Evolutionary conservation across 495 filamentous ascomycete genomes (phyloP), one percentile per base, ranked within the genome.

Genomic region (Patellaria atrata): DNA sequence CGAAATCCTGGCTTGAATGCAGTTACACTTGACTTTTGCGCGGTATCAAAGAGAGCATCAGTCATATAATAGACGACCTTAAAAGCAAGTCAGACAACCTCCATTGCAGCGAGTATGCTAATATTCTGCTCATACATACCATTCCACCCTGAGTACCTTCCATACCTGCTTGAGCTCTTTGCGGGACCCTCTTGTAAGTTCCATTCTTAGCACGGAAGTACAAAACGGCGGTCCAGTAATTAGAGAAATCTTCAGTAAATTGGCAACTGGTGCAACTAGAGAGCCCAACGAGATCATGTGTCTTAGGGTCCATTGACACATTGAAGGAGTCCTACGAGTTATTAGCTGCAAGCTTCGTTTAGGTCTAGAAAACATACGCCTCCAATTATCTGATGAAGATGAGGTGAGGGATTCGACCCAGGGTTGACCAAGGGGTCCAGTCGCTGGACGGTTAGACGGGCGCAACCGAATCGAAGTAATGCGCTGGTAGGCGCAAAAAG

Each of bases 401-500:
- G 47, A 12, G 44, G 36, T 25, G 47, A 51, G 13, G 47, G 47
- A 31, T 35, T 44, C 37, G 20, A 20, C 7, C 43, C 47, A 13
- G 47, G 40, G 27, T 43, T 42, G 23, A 47, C 47, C 31, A 51
- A 57, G 47, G 59, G 60, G 38, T 63, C 60, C 27, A 63, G 52
- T 35, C 60, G 58, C 30, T 63, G 57, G 24, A 63, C 56, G 5
- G 59, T 55, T n/a, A 60, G 57, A 38, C 57, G 57, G 10, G 60
- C 49, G 46, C 60, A 63, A 3, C 57, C 58, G 42, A 63, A 63
- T 17, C 60, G 58, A 39, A 63, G 55, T 22, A 51, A 39, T 13
- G 47, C 44, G 23, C 27, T 30, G 18, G 36, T 23, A 4, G 32
- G 27, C 16, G 38, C 36, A 30, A 41, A 8, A 6, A 46, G 38